Base-by-base conservation (phyloP, 139 green algal species). In the Tetraselmis chui region DNA sequence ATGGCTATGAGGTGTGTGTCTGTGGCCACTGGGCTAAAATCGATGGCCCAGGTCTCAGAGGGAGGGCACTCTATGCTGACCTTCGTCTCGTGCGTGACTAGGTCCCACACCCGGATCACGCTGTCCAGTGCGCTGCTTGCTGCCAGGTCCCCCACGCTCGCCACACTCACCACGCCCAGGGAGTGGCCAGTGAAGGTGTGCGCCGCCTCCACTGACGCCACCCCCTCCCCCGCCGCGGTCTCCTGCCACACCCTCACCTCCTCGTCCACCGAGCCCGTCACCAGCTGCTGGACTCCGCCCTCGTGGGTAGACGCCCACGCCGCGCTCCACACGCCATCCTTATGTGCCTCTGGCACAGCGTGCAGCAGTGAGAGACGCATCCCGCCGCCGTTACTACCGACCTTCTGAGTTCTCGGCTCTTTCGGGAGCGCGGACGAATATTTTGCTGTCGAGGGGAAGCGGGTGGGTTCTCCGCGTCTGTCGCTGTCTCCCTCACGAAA, bases 121-220 rank as follows among this genome's bases (percentile, higher is more conserved):
- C 88, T 94, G 88, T 98, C 95, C 1, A 98, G 86, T 0, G 92
- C 89, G 80, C 84, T 93, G 22, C 92, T 90, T 0, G 92, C 95
- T 29, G 91, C 94, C 28, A 88, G 93, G 27, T 83, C 77, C n/a
- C 93, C 94, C 0, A 80, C 89, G 76, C 82, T 18, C 0, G 81
- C 87, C 23, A 98, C 86, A 18, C 86, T 92, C 29, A 98, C 87
- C 11, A 95, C 95, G n/a, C 95, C 95, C 1, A 98, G 86, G 1
- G 90, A 89, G 59, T 96, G 89, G 22, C 93, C 92, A 0, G 91
- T 83, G 75, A 91, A 93, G 28, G 86, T 90, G 75, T 93, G 88
- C 23, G 75, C 75, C 25, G 78, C 79, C 23, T 77, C 30, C n/a
- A 88, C 77, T 1, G 45, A 84, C 75, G 82, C 30, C 1, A 87